phyloP scores from a whole-genome alignment of 352 stramenopile genomes.

The Pilasporangium apinafurcum region DNA sequence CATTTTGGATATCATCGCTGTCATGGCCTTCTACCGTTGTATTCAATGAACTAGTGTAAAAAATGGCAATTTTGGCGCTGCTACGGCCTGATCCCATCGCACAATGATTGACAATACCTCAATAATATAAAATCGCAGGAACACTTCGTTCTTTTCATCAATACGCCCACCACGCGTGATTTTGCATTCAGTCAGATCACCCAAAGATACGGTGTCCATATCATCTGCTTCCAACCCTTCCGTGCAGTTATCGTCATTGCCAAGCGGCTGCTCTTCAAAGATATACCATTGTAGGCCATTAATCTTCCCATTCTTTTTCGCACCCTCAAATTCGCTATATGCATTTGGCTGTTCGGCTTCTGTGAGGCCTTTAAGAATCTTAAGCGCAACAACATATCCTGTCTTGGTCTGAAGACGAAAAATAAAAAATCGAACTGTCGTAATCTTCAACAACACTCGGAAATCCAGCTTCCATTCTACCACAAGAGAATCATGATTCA shows the following conservation, averaged over 20 bases:
- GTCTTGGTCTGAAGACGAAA: too few species aligned
- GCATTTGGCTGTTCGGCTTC: too few species aligned
- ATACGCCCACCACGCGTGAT: slow-evolving; percentile 35
- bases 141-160: slow-evolving; percentile 31
- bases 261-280: slow-evolving; percentile 10
- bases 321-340: too few species aligned
- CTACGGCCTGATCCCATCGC: slow-evolving; percentile 12
- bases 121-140: slow-evolving; percentile 11
- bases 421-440: slow-evolving; percentile 49
- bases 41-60: too few species aligned
- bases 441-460: slow-evolving; percentile 32
- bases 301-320: too few species aligned
- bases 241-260: slow-evolving; percentile 18
- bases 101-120: slow-evolving; percentile 11
- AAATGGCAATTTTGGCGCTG: slow-evolving; percentile 3
- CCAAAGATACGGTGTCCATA: slow-evolving; percentile 23
- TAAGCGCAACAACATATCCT: too few species aligned
- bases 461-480: slow-evolving; percentile 39
- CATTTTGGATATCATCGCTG: too few species aligned
- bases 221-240: too few species aligned
- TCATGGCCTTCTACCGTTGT: too few species aligned
- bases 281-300: slow-evolving; percentile 43
- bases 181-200: too few species aligned
- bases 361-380: too few species aligned
- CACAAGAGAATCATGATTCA: slow-evolving; percentile 40